Percentiles rank a stretch among this genome's conserved stretches.
Conservation (phyloP, 1,284 basidiomycete genomes). For the Melampsora larici-populina region DNA sequence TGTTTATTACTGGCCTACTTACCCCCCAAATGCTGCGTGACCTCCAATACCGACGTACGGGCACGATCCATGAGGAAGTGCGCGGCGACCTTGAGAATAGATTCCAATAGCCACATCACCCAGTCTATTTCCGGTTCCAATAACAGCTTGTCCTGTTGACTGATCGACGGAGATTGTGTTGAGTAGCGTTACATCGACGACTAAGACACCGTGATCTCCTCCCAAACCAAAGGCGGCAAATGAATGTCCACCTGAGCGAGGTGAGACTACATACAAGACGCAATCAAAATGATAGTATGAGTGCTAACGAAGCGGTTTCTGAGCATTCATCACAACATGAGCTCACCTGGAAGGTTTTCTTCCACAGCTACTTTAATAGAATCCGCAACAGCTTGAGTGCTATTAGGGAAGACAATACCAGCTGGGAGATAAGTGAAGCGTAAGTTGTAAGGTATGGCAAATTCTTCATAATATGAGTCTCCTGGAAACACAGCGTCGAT, state of each 20-base stretch:
- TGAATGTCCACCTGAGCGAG: conserved; percentile 34
- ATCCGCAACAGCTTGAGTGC: neutral
- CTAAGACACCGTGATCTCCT: conserved; percentile 7
- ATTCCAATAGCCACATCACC: conserved; percentile 54
- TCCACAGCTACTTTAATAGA: conserved; percentile 13
- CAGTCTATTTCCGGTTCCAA: conserved; percentile 51
- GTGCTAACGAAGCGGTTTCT: too few relatives aligned
- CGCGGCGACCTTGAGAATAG: conserved; percentile 49
- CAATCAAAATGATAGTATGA: neutral
- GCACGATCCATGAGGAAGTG: conserved; percentile 54
- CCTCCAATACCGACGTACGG: conserved; percentile 53
- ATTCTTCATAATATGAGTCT: conserved; percentile 23
- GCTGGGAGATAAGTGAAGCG: conserved; percentile 20
- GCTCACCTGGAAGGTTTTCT: conserved; percentile 19
- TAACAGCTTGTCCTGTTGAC: conserved; percentile 46
- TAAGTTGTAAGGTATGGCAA: conserved; percentile 17
- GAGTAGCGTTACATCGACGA: conserved; percentile 13
- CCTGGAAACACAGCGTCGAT: conserved; percentile 35
- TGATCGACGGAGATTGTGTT: conserved; percentile 7
- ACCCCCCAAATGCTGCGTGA: conserved; percentile 52
- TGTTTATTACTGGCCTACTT: too few relatives aligned
- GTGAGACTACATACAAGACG: conserved; percentile 15
- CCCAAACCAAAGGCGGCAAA: conserved; percentile 34
- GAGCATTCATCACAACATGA: neutral
- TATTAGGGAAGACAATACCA: conserved; percentile 17